Percentiles rank a stretch among this genome's conserved stretches.
Conservation (phyloP, 768 basidiomycete species). For the Pholiota molesta region DNA sequence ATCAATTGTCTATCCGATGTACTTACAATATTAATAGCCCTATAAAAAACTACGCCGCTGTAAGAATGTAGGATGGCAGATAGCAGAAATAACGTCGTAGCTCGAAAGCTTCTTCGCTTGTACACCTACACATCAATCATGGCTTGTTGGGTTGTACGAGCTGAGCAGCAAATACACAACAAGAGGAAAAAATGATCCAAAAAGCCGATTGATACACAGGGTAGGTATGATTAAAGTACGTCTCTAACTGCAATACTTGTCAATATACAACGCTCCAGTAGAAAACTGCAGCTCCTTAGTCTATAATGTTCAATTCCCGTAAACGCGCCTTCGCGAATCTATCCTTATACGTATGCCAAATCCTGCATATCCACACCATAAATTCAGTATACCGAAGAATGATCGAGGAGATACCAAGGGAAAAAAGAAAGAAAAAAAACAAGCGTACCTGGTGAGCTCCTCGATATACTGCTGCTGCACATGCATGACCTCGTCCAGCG, state of each 20-base stretch:
- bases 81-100: too few relatives aligned
- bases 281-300: slow-evolving; percentile 36
- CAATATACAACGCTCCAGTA: neutral
- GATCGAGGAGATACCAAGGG: neutral
- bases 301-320: slow-evolving; percentile 78
- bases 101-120: too few relatives aligned
- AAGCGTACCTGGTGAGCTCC: slow-evolving; percentile 80
- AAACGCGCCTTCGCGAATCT: slow-evolving; percentile 84
- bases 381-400: neutral
- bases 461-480: slow-evolving; percentile 89
- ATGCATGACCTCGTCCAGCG: slow-evolving; percentile 76
- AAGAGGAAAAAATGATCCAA: neutral
- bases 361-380: slow-evolving; percentile 46
- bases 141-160: too few relatives aligned
- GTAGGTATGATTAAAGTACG: neutral
- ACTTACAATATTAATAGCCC: too few relatives aligned
- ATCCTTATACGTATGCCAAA: slow-evolving; percentile 97
- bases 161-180: too few relatives aligned
- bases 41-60: too few relatives aligned
- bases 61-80: too few relatives aligned
- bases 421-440: neutral
- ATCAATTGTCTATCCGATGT: too few relatives aligned
- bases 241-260: neutral
- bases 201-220: neutral
- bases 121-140: too few relatives aligned